Evolutionary conservation across 352 stramenopile species (phyloP).

Genomic region (Phytophthora sansomeana): DNA sequence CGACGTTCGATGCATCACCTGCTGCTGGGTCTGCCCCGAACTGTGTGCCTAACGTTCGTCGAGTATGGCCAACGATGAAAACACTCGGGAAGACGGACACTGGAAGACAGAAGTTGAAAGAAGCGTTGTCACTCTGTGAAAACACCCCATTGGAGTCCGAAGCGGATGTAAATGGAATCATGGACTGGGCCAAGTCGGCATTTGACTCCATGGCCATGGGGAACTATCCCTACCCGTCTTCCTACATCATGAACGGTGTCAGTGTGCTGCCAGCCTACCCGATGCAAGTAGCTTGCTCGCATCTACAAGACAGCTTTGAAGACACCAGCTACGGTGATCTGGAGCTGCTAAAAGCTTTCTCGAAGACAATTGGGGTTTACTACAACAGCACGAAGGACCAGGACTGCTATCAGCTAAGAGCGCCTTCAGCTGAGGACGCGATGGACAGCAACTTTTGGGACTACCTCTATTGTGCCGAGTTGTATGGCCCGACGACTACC

Average conservation of each 20-base stretch:
- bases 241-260: conserved; percentile 93
- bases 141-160: conserved; percentile 28
- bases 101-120: conserved; percentile 41
- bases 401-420: conserved; percentile 59
- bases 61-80: conserved; percentile 64
- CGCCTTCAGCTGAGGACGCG: conserved; percentile 52
- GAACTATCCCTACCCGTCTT: conserved; percentile 96
- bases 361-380: conserved; percentile 70
- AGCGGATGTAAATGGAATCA: conserved; percentile 58
- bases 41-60: conserved; percentile 85
- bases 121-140: conserved; percentile 65
- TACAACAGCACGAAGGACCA: conserved; percentile 77
- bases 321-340: conserved; percentile 26
- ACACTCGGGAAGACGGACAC: conserved; percentile 56
- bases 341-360: conserved; percentile 49
- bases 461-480: conserved; percentile 58
- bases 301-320: conserved; percentile 32
- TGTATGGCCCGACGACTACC: conserved; percentile 51
- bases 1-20: conserved; percentile 79
- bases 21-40: conserved; percentile 58
- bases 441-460: conserved; percentile 70
- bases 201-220: conserved; percentile 96
- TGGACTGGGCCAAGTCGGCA: conserved; percentile 74
- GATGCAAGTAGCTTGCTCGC: conserved; percentile 86
- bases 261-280: conserved; percentile 92